These are phyloP conservation scores for Blumeriella jaapii DNA, from an alignment of 2,329 filamentous ascomycete genomes.

Conservation along the genomic window DNA sequence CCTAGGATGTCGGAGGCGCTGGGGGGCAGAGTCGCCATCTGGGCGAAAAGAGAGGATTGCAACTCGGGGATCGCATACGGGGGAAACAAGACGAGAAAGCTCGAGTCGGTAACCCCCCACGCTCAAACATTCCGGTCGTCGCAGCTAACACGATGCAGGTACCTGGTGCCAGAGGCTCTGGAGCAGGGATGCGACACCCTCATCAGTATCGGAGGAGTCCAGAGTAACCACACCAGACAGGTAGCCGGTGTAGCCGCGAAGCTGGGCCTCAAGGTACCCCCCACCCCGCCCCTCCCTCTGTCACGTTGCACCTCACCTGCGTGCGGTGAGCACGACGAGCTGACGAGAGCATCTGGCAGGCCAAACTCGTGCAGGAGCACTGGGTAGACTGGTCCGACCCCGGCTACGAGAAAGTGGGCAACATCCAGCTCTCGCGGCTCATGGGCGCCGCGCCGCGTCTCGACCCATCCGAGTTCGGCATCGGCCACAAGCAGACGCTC, in stretches of 20 bases:
- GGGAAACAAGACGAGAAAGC: constrained; percentile 59
- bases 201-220: constrained; percentile 55
- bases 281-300: background rate
- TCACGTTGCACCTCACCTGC: background rate
- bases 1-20: constrained; percentile 52
- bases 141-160: constrained; percentile 29
- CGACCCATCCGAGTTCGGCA: constrained; percentile 50
- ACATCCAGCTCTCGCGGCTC: constrained; percentile 57
- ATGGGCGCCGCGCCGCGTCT: constrained; percentile 55
- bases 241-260: constrained; percentile 51
- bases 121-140: background rate
- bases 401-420: constrained; percentile 53
- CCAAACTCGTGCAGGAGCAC: constrained; percentile 51
- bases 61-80: constrained; percentile 57
- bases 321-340: no score
- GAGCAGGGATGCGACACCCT: constrained; percentile 47
- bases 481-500: constrained; percentile 55
- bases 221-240: constrained; percentile 59
- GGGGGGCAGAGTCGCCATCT: constrained; percentile 48
- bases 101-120: constrained; percentile 37
- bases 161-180: constrained; percentile 52
- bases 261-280: constrained; percentile 38
- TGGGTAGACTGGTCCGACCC: constrained; percentile 54
- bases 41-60: constrained; percentile 62
- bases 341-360: constrained; percentile 14